These are phyloP conservation scores for Fraxinus quadrangulata DNA, from an alignment of 257 asterid genomes.

Conservation along the genomic window DNA sequence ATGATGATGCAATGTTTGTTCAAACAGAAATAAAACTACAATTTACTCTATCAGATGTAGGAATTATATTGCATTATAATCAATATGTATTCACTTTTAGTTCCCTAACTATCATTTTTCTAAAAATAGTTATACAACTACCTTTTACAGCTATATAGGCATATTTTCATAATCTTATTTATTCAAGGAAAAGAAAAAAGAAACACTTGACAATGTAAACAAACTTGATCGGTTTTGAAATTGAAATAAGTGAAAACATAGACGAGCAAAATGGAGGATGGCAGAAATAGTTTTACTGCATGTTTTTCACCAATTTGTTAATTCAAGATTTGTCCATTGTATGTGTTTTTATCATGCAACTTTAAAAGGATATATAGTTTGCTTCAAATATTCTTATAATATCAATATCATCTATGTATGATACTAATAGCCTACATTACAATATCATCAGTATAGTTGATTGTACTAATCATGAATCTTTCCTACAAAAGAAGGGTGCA, in stretches of 20 bases:
- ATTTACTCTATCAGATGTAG: background rate
- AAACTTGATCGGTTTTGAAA: background rate
- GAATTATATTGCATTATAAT: background rate
- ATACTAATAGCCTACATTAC: too few relatives aligned
- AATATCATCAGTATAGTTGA: too few relatives aligned
- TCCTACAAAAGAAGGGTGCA: too few relatives aligned
- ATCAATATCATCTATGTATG: too few relatives aligned
- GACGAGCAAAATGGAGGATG: background rate
- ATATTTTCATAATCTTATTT: background rate
- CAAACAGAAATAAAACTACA: background rate
- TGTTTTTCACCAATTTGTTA: background rate
- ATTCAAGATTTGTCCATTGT: too few relatives aligned
- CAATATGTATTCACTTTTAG: background rate
- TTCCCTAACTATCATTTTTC: background rate
- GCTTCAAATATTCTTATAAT: too few relatives aligned
- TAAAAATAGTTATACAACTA: background rate
- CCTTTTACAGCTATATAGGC: background rate
- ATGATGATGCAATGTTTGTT: background rate
- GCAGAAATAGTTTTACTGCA: too few relatives aligned
- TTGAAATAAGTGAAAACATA: background rate
- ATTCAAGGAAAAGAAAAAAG: background rate
- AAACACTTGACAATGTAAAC: background rate
- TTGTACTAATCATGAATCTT: too few relatives aligned
- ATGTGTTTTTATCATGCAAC: too few relatives aligned
- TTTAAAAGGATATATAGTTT: too few relatives aligned